Evolutionary conservation across 208 protist species (phyloP).

Genomic region (Acanthamoeba triangularis): DNA sequence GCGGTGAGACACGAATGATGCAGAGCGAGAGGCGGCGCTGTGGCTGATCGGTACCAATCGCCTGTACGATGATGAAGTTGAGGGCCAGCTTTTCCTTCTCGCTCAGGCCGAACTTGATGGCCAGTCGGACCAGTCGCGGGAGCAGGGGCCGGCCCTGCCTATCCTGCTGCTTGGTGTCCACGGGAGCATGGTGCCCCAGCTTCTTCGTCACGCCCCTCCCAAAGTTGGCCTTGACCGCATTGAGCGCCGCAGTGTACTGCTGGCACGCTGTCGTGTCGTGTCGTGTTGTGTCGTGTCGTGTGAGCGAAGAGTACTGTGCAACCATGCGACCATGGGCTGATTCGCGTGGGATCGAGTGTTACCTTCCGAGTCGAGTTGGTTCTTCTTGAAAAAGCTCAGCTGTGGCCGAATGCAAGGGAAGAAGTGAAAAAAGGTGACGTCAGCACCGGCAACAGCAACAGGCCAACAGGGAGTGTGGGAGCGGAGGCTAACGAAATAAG

Average conservation of each 20-base stretch:
- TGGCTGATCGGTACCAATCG: background rate
- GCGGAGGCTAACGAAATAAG: background rate
- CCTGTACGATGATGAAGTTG: slow-evolving; percentile 4
- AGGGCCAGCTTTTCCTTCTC: slow-evolving; percentile 4
- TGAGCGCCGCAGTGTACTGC: background rate
- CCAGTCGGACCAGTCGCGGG: background rate
- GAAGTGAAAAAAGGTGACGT: too few species aligned
- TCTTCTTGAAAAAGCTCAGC: background rate
- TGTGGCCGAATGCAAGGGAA: background rate
- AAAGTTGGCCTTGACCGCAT: background rate
- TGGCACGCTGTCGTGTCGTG: background rate
- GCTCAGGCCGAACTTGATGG: background rate
- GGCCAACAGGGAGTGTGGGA: background rate
- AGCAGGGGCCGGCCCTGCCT: background rate
- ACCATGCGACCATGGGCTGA: too few species aligned
- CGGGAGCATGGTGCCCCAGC: background rate
- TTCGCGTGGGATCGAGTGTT: background rate
- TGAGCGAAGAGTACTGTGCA: too few species aligned
- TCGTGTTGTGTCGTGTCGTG: too few species aligned
- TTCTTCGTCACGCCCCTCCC: background rate
- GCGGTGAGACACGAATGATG: too few species aligned
- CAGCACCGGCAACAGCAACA: background rate
- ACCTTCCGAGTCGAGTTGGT: background rate
- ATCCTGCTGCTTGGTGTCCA: background rate
- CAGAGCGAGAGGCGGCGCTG: background rate